A percentile compares a stretch with the other conserved stretches of the same genome.
These are phyloP conservation scores for Trichoderma endophyticum DNA, from an alignment of 2,329 filamentous ascomycete genomes.

Conservation along the genomic window DNA sequence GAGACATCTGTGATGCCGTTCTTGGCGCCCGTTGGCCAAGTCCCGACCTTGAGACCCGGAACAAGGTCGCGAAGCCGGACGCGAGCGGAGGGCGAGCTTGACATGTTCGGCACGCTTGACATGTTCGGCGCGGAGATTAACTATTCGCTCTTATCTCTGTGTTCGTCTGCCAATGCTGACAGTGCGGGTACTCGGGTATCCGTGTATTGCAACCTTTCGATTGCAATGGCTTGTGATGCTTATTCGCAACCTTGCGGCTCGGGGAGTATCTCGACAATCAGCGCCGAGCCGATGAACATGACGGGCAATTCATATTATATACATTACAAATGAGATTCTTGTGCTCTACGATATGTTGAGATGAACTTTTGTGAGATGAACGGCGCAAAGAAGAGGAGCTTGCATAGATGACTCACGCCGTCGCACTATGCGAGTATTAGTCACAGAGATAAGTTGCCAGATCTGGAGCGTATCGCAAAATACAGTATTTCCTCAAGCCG, in stretches of 20 bases:
- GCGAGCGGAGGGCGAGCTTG: constrained; percentile 18
- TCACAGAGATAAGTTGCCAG: neutral
- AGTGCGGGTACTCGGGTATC: neutral
- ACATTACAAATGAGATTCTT: neutral
- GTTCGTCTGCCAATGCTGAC: neutral
- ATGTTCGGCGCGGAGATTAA: neutral
- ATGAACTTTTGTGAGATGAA: neutral
- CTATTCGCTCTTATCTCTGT: neutral
- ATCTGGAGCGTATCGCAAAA: neutral
- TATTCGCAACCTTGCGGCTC: neutral
- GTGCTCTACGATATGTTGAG: neutral
- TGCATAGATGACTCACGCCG: constrained; percentile 8
- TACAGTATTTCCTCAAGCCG: neutral
- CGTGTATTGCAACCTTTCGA: neutral
- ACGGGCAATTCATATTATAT: neutral
- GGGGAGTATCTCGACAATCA: neutral
- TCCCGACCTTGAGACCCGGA: constrained; percentile 39
- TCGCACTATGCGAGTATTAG: neutral
- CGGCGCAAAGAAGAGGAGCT: neutral
- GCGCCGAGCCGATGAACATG: neutral
- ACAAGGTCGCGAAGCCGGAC: constrained; percentile 37
- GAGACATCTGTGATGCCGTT: constrained; percentile 46
- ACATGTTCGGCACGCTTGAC: neutral
- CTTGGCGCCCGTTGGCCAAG: constrained; percentile 40
- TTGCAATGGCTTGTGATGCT: neutral